A percentile compares a stretch with the other conserved stretches of the same genome.
phyloP scores from a whole-genome alignment of 2,329 filamentous ascomycete genomes.

The Verruconis gallopava region DNA sequence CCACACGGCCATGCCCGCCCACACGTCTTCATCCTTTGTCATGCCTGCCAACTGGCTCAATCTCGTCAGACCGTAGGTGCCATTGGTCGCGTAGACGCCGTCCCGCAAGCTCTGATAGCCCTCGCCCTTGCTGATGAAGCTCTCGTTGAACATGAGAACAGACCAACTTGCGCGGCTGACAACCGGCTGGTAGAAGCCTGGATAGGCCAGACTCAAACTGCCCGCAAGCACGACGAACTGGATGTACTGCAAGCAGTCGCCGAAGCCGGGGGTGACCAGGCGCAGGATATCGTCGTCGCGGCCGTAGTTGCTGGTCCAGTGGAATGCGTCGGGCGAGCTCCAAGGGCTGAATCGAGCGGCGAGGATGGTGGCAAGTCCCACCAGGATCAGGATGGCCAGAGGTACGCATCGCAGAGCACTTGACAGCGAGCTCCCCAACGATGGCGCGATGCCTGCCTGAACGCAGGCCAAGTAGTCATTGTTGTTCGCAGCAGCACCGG shows the following conservation, averaged over 20 bases:
- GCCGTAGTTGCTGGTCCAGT: constrained; percentile 97
- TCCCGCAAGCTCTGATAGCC: constrained; percentile 59
- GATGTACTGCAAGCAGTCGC: constrained; percentile 92
- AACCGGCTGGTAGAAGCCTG: constrained; percentile 86
- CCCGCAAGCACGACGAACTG: constrained; percentile 85
- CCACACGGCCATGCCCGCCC: constrained; percentile 91
- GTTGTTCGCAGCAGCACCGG: neutral
- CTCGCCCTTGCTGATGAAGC: constrained; percentile 58
- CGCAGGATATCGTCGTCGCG: constrained; percentile 83
- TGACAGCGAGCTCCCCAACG: constrained; percentile 56
- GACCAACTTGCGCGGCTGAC: constrained; percentile 85
- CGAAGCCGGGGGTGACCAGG: constrained; percentile 89
- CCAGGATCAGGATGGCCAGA: constrained; percentile 61
- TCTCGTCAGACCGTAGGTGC: constrained; percentile 64
- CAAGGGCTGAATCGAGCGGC: constrained; percentile 86
- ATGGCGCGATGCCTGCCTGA: constrained; percentile 70
- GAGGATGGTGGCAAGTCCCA: constrained; percentile 69
- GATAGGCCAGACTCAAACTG: constrained; percentile 76
- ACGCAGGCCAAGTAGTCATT: constrained; percentile 50
- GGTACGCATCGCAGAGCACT: constrained; percentile 64
- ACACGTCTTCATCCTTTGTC: constrained; percentile 62
- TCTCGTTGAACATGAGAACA: constrained; percentile 82
- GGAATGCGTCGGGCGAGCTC: constrained; percentile 81
- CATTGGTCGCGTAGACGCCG: constrained; percentile 74
- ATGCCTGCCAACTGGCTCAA: constrained; percentile 77